These are phyloP conservation scores for Aspergillus leporis DNA, from an alignment of 495 filamentous ascomycete genomes.

Conservation along the genomic window DNA sequence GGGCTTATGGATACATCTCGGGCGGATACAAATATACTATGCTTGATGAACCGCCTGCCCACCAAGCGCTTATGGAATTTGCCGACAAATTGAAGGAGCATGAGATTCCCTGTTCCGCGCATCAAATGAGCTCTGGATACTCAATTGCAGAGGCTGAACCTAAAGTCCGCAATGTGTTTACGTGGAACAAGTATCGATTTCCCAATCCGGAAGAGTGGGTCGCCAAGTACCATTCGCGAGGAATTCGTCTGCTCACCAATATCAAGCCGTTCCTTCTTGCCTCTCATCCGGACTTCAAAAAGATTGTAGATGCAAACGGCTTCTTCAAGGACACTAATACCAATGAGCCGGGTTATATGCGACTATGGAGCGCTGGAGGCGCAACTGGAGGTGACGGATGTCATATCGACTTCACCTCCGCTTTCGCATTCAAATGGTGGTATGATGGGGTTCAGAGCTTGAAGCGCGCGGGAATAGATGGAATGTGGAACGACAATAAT, in stretches of 20 bases:
- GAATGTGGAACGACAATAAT: slow-evolving; percentile 78
- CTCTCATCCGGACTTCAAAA: slow-evolving; percentile 63
- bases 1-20: slow-evolving; percentile 68
- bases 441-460: slow-evolving; percentile 61
- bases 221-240: slow-evolving; percentile 57
- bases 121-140: slow-evolving; percentile 72
- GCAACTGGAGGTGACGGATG: slow-evolving; percentile 67
- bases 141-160: slow-evolving; percentile 64
- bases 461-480: slow-evolving; percentile 62
- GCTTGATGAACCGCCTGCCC: slow-evolving; percentile 60
- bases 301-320: slow-evolving; percentile 51
- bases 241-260: slow-evolving; percentile 66
- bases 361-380: slow-evolving; percentile 68
- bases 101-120: slow-evolving; percentile 69
- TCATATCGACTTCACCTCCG: slow-evolving; percentile 69
- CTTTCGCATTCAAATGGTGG: slow-evolving; percentile 67
- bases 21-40: slow-evolving; percentile 71
- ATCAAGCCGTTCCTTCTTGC: slow-evolving; percentile 69
- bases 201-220: slow-evolving; percentile 63
- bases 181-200: slow-evolving; percentile 67
- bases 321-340: slow-evolving; percentile 62
- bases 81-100: slow-evolving; percentile 58
- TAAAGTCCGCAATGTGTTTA: slow-evolving; percentile 70
- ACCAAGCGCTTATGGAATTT: slow-evolving; percentile 58
- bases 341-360: slow-evolving; percentile 52